Conservation (phyloP, 2,329 filamentous ascomycete genomes). For the Colletotrichum sp. region DNA sequence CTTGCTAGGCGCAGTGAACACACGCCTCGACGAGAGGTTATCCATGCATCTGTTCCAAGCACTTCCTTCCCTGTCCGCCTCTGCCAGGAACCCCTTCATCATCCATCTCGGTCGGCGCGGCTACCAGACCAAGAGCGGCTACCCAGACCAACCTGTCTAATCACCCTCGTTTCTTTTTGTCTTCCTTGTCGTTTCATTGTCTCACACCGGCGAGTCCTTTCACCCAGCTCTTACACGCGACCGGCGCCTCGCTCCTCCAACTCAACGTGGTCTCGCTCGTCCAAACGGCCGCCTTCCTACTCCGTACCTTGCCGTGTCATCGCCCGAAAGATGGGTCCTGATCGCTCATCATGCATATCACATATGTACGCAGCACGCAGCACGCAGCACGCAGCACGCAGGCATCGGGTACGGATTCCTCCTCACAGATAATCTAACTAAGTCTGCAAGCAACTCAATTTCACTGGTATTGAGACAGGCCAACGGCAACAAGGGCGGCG, state of each 20-base stretch:
- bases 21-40: neutral
- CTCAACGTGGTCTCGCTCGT: neutral
- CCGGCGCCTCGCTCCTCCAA: neutral
- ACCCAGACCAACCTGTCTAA: neutral
- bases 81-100: neutral
- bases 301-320: neutral
- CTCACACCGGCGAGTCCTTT: neutral
- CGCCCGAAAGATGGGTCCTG: neutral
- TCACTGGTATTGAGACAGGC: neutral
- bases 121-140: neutral
- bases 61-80: neutral
- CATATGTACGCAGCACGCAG: neutral
- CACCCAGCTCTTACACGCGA: neutral
- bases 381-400: neutral
- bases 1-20: neutral
- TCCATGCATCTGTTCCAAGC: neutral
- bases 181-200: slow-evolving; percentile 21
- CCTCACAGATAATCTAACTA: neutral
- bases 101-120: neutral
- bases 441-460: neutral
- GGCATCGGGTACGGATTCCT: slow-evolving; percentile 7
- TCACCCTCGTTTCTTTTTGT: slow-evolving; percentile 7
- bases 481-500: neutral
- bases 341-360: neutral
- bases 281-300: neutral